Evolutionary conservation across 352 stramenopile genomes (phyloP).

Genomic region (Plasmopara halstedii): DNA sequence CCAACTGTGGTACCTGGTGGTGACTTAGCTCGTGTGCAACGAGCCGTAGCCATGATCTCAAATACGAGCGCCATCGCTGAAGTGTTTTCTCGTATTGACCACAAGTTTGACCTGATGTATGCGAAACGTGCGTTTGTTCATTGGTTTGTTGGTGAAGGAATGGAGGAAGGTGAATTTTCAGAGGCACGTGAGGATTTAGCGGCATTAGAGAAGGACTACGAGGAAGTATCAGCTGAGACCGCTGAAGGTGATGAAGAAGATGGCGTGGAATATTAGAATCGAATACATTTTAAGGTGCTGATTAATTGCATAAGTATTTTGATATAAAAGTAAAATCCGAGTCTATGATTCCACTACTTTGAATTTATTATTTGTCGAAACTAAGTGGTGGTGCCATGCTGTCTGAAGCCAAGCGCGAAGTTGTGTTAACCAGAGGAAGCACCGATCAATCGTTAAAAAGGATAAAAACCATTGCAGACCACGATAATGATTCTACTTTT

Average conservation of each 20-base stretch:
- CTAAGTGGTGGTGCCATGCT: background rate
- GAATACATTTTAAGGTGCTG: background rate
- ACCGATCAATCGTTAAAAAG: slow-evolving; percentile 26
- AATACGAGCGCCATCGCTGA: slow-evolving; percentile 98
- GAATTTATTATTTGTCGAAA: background rate
- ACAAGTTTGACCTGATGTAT: slow-evolving; percentile 27
- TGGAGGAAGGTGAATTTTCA: slow-evolving; percentile 99
- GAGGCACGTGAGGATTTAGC: slow-evolving; percentile 96
- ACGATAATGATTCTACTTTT: background rate
- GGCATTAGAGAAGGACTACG: slow-evolving; percentile 91
- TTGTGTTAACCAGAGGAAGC: slow-evolving; percentile 1
- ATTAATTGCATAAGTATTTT: background rate
- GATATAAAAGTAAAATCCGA: background rate
- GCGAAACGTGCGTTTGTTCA: slow-evolving; percentile 93
- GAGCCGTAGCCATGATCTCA: slow-evolving; percentile 98
- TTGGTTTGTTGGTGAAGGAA: slow-evolving; percentile 99
- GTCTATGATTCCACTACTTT: too few species aligned
- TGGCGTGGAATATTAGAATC: slow-evolving; percentile 71
- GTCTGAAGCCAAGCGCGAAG: too few species aligned
- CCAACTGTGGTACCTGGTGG: slow-evolving; percentile 94
- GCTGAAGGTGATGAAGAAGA: slow-evolving; percentile 94
- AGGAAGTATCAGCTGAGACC: slow-evolving; percentile 98
- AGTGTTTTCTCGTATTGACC: slow-evolving; percentile 25
- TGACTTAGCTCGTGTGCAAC: slow-evolving; percentile 96
- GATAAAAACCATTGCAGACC: slow-evolving; percentile 9